Evolutionary conservation across 768 basidiomycete species (phyloP), one percentile per base, ranked within the genome.

Genomic region (Chiua virens): DNA sequence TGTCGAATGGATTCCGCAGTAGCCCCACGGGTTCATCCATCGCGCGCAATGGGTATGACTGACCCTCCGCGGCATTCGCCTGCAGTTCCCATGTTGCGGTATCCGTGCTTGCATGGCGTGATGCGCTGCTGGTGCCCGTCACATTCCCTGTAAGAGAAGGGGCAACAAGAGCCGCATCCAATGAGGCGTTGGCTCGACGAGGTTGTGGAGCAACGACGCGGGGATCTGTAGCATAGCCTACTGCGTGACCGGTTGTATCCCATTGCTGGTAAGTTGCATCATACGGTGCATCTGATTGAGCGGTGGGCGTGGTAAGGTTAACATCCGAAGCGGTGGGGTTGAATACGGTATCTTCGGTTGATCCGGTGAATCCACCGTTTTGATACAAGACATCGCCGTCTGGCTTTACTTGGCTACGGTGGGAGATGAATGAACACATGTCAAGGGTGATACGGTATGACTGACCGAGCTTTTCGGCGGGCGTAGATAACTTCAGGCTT

Each of bases 401-500:
- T 39, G 77, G 64, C 68, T 83, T 85, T 20, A 66, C 74, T 76
- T 86, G 85, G 15, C 85, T 85, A n/a, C n/a, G 41, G 47, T 21
- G 20, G 42, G 41, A 40, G 45, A 50, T 54, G 34, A 55, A 53
- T 50, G 17, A 43, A 25, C 1, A 39, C 37, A 27, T 37, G 17
- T 37, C 49, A 11, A 44, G 30, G 13, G 27, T 17, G 15, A 18
- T 23, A 40, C 2, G 1, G 10, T 17, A 36, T 27, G 23, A 67
- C 66, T 59, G 53, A 87, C 83, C 87, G 75, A 14, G 85, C 85
- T 64, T 89, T 89, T 40, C 87, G 80, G 35, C 85, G 73, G 11
- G 76, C 80, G 51, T 87, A 81, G 45, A 91, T 82, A n/a, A 90
- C 77, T 4, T 71, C 65, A 5, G 82, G 80, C 61, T 89, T 90